Evolutionary conservation across 345 rosid species (phyloP).

Genomic region (Clausena lansium): DNA sequence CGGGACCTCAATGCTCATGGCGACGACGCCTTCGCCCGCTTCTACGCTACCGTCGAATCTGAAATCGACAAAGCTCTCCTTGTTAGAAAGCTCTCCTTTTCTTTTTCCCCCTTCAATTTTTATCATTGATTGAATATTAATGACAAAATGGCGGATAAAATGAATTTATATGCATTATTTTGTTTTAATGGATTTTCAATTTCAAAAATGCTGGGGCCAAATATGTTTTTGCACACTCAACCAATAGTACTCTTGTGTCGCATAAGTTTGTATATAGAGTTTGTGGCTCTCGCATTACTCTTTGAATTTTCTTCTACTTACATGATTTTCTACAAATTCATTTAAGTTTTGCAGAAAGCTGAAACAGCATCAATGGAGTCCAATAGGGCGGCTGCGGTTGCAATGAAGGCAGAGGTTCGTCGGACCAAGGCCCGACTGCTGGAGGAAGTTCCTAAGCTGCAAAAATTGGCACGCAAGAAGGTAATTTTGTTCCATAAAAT

Average conservation of each 20-base stretch:
- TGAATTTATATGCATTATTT: too few relatives aligned
- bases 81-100: conserved; percentile 26
- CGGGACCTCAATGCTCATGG: conserved; percentile 50
- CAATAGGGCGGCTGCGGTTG: conserved; percentile 65
- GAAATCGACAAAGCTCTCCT: conserved; percentile 48
- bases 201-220: too few relatives aligned
- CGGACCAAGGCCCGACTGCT: conserved; percentile 62
- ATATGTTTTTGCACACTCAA: too few relatives aligned
- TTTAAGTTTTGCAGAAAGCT: conserved; percentile 46
- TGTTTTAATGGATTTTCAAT: too few relatives aligned
- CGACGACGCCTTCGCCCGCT: conserved; percentile 73
- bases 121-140: not conserved
- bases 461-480: conserved; percentile 65
- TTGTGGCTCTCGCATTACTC: too few relatives aligned
- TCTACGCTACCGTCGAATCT: conserved; percentile 47
- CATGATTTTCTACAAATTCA: not conserved
- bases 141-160: not conserved
- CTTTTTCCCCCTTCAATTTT: not conserved
- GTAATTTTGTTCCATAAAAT: conserved; percentile 23
- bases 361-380: conserved; percentile 54
- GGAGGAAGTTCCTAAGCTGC: conserved; percentile 67
- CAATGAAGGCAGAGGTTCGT: conserved; percentile 79
- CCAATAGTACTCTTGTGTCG: too few relatives aligned
- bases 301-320: not conserved
- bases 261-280: too few relatives aligned